A percentile compares a stretch with the other conserved stretches of the same genome.
phyloP scores from a whole-genome alignment of 306 rosid genomes.

The Boehmeria nivea region DNA sequence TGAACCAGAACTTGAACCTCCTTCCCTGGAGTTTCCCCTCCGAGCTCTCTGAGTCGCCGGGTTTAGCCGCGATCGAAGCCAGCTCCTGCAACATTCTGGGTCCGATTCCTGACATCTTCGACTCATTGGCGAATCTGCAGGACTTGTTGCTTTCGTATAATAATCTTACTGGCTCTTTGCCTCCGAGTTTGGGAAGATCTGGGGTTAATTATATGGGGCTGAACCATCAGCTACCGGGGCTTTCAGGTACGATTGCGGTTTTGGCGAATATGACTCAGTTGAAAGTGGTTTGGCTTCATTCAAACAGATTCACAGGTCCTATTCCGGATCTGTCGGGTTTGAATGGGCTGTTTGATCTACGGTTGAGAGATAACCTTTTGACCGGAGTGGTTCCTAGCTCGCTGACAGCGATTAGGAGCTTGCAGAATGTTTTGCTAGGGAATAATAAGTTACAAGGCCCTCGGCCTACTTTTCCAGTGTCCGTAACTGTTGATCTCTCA shows the following conservation, averaged over 20 bases:
- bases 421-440: conserved; percentile 43
- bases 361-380: conserved; percentile 61
- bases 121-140: conserved; percentile 32
- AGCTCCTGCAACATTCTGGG: conserved; percentile 35
- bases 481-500: conserved; percentile 16
- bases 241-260: conserved; percentile 48
- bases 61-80: conserved; percentile 32
- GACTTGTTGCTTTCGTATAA: conserved; percentile 64
- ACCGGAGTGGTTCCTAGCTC: too few species aligned
- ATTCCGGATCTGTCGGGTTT: conserved; percentile 60
- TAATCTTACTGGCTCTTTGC: conserved; percentile 59
- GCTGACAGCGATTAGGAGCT: conserved; percentile 23
- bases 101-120: conserved; percentile 53
- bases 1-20: conserved; percentile 35
- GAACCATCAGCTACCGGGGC: conserved; percentile 62
- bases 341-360: conserved; percentile 44
- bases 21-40: conserved; percentile 44
- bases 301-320: conserved; percentile 54
- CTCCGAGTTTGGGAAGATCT: conserved; percentile 46
- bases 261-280: conserved; percentile 50
- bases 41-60: conserved; percentile 36
- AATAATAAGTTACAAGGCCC: conserved; percentile 69
- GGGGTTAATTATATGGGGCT: conserved; percentile 51
- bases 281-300: conserved; percentile 65
- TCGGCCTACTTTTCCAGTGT: conserved; percentile 32